Percentiles rank a stretch among this genome's conserved stretches.
Conservation (phyloP, 352 stramenopile genomes). For the Globisporangium splendens region DNA sequence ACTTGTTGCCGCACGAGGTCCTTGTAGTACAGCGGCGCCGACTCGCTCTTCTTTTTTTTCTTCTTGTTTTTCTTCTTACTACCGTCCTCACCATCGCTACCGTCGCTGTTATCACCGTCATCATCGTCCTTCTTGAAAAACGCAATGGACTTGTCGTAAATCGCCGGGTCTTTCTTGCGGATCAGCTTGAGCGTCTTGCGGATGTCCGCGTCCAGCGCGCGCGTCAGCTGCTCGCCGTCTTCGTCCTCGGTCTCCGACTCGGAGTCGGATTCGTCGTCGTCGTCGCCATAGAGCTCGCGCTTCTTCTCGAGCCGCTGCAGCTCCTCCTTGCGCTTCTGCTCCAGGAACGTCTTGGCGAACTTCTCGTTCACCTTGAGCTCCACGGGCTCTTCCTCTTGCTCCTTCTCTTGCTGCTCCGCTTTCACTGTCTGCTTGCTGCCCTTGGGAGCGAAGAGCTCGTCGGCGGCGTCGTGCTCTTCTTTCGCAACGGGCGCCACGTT, state of each 20-base stretch:
- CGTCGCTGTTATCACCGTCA: slow-evolving; percentile 22
- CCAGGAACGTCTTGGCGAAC: slow-evolving; percentile 68
- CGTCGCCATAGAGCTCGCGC: slow-evolving; percentile 22
- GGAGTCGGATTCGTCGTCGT: slow-evolving; percentile 52
- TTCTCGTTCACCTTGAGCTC: slow-evolving; percentile 75
- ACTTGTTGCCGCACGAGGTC: slow-evolving; percentile 95
- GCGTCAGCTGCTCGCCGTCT: slow-evolving; percentile 76
- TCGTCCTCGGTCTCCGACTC: slow-evolving; percentile 85
- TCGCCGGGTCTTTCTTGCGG: slow-evolving; percentile 86
- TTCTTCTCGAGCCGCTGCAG: slow-evolving; percentile 50
- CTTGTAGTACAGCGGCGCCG: slow-evolving; percentile 87
- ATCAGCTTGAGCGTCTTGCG: slow-evolving; percentile 87
- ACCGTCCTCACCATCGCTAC: slow-evolving; percentile 19
- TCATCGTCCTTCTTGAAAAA: slow-evolving; percentile 82
- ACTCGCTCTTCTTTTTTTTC: slow-evolving; percentile 27
- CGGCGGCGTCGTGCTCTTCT: slow-evolving; percentile 15
- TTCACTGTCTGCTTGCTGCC: slow-evolving; percentile 7
- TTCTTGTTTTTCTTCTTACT: slow-evolving; percentile 25
- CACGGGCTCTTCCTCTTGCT: slow-evolving; percentile 17
- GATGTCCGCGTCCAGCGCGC: slow-evolving; percentile 73
- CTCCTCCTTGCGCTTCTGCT: slow-evolving; percentile 82
- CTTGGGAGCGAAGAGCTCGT: slow-evolving; percentile 38
- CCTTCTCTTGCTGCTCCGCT: neutral
- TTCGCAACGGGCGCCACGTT: neutral
- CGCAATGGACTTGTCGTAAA: slow-evolving; percentile 88